Conservation (phyloP, 768 basidiomycete genomes). For the Mycena rosella region DNA sequence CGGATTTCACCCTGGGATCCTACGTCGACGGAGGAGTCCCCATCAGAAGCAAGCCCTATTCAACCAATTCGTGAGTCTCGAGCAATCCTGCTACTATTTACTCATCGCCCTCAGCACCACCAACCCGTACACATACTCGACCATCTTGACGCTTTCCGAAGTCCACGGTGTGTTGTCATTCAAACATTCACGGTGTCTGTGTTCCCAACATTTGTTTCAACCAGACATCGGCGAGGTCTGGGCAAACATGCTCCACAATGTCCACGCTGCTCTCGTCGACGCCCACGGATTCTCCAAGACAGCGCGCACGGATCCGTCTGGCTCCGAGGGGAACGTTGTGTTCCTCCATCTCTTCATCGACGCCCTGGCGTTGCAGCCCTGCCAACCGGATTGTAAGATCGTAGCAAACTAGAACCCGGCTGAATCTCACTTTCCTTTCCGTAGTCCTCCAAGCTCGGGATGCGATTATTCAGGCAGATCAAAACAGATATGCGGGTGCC, state of each 20-base stretch:
- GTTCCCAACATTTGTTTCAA: background rate
- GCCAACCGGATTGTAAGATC: conserved; percentile 54
- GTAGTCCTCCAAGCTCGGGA: conserved; percentile 7
- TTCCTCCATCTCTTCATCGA: conserved; percentile 66
- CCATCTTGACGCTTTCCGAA: conserved; percentile 46
- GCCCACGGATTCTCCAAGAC: conserved; percentile 52
- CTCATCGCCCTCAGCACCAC: conserved; percentile 27
- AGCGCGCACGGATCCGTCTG: conserved; percentile 55
- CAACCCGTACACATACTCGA: conserved; percentile 54
- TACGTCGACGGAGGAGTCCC: conserved; percentile 44
- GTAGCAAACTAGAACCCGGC: too few species aligned
- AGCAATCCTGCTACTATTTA: too few species aligned
- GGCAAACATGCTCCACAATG: too few species aligned
- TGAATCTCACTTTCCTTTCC: too few species aligned
- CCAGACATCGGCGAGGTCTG: conserved; percentile 71
- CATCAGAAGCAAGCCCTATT: conserved; percentile 63
- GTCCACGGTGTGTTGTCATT: conserved; percentile 49
- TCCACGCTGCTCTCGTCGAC: conserved; percentile 53
- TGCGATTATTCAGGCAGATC: conserved; percentile 16
- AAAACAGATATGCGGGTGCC: conserved; percentile 5
- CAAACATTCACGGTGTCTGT: background rate
- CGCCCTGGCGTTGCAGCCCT: conserved; percentile 61
- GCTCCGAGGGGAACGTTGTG: conserved; percentile 61
- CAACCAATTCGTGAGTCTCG: conserved; percentile 50
- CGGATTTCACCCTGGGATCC: conserved; percentile 46